Evolutionary conservation across 148 eudicot genomes (phyloP).

Genomic region (Spergularia bocconei): DNA sequence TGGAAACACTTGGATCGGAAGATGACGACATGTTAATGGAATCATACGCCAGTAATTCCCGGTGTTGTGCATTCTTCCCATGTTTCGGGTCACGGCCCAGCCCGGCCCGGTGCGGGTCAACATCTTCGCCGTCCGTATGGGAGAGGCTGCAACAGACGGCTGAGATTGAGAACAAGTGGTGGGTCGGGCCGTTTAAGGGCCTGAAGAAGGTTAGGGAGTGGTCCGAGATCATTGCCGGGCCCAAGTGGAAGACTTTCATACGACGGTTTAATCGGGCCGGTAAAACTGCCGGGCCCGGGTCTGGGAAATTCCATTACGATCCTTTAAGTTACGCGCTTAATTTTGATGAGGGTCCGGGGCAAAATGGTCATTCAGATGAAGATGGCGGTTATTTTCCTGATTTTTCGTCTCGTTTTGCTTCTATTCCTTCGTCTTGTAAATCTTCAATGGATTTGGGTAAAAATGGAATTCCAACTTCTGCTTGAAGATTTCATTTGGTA

Average conservation of each 20-base stretch:
- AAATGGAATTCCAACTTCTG: background rate
- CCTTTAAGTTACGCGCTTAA: slow-evolving; percentile 71
- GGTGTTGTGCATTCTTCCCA: slow-evolving; percentile 30
- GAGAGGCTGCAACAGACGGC: slow-evolving; percentile 35
- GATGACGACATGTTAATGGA: slow-evolving; percentile 15
- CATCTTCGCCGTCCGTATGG: slow-evolving; percentile 35
- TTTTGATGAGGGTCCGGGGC: slow-evolving; percentile 63
- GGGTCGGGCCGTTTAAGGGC: slow-evolving; percentile 52
- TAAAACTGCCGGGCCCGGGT: slow-evolving; percentile 6
- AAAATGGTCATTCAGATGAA: slow-evolving; percentile 30
- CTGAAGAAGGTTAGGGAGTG: slow-evolving; percentile 68
- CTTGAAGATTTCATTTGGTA: background rate
- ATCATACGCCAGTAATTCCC: slow-evolving; percentile 13
- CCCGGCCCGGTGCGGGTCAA: slow-evolving; percentile 14
- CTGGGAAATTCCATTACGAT: slow-evolving; percentile 59
- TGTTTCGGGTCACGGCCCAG: slow-evolving; percentile 26
- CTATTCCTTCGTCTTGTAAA: slow-evolving; percentile 21
- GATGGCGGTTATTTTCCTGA: slow-evolving; percentile 36
- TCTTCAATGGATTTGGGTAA: slow-evolving; percentile 30
- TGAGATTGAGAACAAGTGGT: slow-evolving; percentile 23
- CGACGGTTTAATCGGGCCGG: slow-evolving; percentile 52
- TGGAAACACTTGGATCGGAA: background rate
- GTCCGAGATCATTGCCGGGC: slow-evolving; percentile 83
- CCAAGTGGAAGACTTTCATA: slow-evolving; percentile 82
- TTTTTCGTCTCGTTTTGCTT: slow-evolving; percentile 33